These are phyloP conservation scores for Gomphus bonarii DNA, from an alignment of 1,284 basidiomycete species.

Conservation along the genomic window DNA sequence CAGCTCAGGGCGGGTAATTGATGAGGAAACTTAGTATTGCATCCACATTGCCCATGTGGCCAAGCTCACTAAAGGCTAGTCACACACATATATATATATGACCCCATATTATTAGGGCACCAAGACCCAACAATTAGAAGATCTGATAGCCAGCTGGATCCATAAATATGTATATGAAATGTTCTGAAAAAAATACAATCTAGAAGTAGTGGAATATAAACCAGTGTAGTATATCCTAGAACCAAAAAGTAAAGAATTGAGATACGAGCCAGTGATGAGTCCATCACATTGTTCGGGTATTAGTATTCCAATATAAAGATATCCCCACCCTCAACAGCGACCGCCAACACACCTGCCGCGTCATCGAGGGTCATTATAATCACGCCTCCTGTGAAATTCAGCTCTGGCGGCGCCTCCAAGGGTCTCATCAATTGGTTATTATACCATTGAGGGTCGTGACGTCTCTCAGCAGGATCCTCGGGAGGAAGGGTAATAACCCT, in stretches of 20 bases:
- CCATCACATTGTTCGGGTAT: not conserved
- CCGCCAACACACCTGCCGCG: constrained; percentile 6
- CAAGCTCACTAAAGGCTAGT: too few relatives aligned
- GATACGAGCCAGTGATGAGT: not conserved
- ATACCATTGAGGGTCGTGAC: constrained; percentile 4
- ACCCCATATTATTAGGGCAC: not conserved
- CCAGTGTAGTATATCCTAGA: not conserved
- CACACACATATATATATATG: too few relatives aligned
- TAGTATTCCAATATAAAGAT: constrained; percentile 11
- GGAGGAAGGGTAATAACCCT: constrained; percentile 7
- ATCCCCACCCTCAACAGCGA: constrained; percentile 8
- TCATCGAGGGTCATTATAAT: constrained; percentile 9
- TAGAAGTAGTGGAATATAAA: not conserved
- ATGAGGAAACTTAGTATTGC: too few relatives aligned
- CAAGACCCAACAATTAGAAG: not conserved
- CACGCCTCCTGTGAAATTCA: not conserved
- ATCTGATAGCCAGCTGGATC: not conserved
- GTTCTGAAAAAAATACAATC: not conserved
- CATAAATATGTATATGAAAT: not conserved
- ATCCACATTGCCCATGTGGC: too few relatives aligned
- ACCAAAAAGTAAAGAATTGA: not conserved
- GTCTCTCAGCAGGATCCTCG: constrained; percentile 5
- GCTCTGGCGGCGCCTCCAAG: constrained; percentile 5
- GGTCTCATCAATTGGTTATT: constrained; percentile 6
- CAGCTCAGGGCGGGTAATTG: too few relatives aligned